Evolutionary conservation across 1,139 yeast genomes (phyloP).

Genomic region (Zhuliangozyma blackwelliae): DNA sequence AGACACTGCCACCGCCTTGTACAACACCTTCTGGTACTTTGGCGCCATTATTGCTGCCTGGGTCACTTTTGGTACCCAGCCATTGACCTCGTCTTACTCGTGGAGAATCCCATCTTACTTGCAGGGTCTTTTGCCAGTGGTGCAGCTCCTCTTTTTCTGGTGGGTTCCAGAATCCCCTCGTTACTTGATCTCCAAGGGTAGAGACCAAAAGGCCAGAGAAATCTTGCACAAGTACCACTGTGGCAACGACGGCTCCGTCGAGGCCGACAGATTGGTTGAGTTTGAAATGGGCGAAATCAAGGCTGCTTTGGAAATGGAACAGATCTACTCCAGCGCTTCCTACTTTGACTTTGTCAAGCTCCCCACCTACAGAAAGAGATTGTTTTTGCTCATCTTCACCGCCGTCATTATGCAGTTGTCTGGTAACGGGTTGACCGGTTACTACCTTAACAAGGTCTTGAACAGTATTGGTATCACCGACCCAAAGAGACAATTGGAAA

Average conservation of each 20-base stretch:
- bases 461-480: constrained; percentile 47
- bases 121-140: constrained; percentile 36
- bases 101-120: constrained; percentile 48
- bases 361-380: constrained; percentile 41
- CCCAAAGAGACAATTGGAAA: constrained; percentile 38
- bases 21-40: constrained; percentile 47
- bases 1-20: constrained; percentile 40
- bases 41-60: constrained; percentile 57
- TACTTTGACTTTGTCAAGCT: constrained; percentile 35
- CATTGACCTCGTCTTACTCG: constrained; percentile 20
- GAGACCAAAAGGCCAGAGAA: constrained; percentile 31
- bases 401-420: constrained; percentile 43
- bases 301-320: constrained; percentile 34
- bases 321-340: constrained; percentile 18
- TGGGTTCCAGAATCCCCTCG: constrained; percentile 48
- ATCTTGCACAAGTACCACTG: constrained; percentile 41
- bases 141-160: constrained; percentile 22
- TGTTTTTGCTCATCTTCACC: constrained; percentile 30
- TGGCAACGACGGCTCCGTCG: constrained; percentile 28
- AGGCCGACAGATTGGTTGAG: constrained; percentile 32
- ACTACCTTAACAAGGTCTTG: constrained; percentile 46
- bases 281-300: constrained; percentile 45
- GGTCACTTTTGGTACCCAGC: constrained; percentile 46
- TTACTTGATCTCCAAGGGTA: constrained; percentile 35
- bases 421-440: constrained; percentile 51